Evolutionary conservation across 805 yeast species (phyloP).

Genomic region (Sungouiozyma intestinalis): DNA sequence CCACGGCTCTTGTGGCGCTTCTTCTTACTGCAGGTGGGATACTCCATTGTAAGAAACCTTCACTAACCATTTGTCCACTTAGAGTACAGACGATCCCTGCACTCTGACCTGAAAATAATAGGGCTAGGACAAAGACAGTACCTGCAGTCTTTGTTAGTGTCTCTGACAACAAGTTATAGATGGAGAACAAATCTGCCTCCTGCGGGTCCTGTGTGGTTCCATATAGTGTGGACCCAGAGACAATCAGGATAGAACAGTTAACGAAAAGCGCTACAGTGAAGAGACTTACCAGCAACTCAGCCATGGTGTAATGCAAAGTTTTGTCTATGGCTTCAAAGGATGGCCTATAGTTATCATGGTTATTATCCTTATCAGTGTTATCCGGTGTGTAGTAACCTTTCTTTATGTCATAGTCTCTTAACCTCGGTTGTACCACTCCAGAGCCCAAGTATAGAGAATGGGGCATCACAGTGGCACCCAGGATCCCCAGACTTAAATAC

Average conservation of each 20-base stretch:
- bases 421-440: conserved; percentile 77
- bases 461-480: conserved; percentile 96
- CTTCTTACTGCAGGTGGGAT: conserved; percentile 75
- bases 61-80: conserved; percentile 91
- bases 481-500: conserved; percentile 69
- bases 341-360: conserved; percentile 51
- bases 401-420: conserved; percentile 65
- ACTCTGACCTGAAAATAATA: conserved; percentile 78
- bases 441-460: conserved; percentile 83
- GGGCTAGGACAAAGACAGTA: conserved; percentile 71
- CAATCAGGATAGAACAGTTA: conserved; percentile 79
- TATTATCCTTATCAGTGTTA: conserved; percentile 27
- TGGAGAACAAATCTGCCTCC: conserved; percentile 76
- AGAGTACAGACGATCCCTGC: conserved; percentile 94
- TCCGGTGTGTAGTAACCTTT: conserved; percentile 47
- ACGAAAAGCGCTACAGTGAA: conserved; percentile 88
- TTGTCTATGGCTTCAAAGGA: conserved; percentile 72
- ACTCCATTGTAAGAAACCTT: conserved; percentile 77
- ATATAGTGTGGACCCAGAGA: conserved; percentile 78
- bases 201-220: conserved; percentile 46
- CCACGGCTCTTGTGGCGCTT: conserved; percentile 69
- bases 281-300: conserved; percentile 70
- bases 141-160: conserved; percentile 72
- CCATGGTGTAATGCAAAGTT: conserved; percentile 71
- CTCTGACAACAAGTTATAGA: conserved; percentile 52